Evolutionary conservation across 176 grass and related monocot species (phyloP), one percentile per base, ranked within the genome.

Genomic region (Avena sativa): DNA sequence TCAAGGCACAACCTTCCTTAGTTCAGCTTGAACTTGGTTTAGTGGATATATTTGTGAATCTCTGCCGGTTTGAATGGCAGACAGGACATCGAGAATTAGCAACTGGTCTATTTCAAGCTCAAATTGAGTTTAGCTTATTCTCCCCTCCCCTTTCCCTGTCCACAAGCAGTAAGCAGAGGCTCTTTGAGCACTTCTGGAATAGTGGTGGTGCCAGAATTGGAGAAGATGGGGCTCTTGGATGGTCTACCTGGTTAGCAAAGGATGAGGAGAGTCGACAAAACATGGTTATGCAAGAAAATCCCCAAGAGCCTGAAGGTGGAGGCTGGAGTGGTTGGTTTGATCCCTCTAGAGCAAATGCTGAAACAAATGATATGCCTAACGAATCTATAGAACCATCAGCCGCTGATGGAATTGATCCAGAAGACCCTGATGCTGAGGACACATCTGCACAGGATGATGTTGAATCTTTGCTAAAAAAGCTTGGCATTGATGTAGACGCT

Each of bases 141-240:
- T 86, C 81, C 43, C 96, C 96, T 88, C 83, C 92, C 47, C 85
- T 98, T 49, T 44, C 78, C 80, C 90, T 98, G 74, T 92, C 89
- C 25, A 78, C 86, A 83, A 84, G 74, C 71, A 95, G 93, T 86
- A 95, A 98, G 81, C 92, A 94, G 81, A 98, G 96, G 40, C 92
- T 95, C 58, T 98, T 98, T 92, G 96, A 95, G 79, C 93, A 98
- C 87, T 95, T 95, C 63, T 98, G 96, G 96, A 98, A 95, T 77
- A 95, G 88, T 91, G 87, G 81, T 74, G 90, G 87, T 78, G 90
- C 92, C 20, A 95, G 90, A 81, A 79, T 98, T 51, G 96, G 96
- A 55, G 93, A 98, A 91, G 85, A 94, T 84, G 92, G 90, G 69
- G 93, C 93, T 67, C 82, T 94, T 81, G 96, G 96, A 73, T 98